Conservation (phyloP, 495 filamentous ascomycete genomes). For the Hypomontagnella submonticulosa region DNA sequence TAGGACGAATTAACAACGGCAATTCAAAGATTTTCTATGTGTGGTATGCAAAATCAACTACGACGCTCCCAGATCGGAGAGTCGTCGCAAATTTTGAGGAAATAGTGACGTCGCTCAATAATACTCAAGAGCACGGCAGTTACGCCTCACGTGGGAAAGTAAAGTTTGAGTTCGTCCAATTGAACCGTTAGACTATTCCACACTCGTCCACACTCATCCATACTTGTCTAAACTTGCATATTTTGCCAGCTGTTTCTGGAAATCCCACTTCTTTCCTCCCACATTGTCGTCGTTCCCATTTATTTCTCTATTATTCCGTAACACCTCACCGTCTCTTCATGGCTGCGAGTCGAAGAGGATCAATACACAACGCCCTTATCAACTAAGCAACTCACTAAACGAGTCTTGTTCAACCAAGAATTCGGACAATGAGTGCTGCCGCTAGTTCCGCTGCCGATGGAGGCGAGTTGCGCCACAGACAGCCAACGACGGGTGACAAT, state of each 20-base stretch:
- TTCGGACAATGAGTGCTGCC: constrained; percentile 30
- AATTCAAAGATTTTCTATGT: constrained; percentile 8
- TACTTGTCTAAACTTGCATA: constrained; percentile 13
- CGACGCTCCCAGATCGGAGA: not conserved
- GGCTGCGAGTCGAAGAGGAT: constrained; percentile 43
- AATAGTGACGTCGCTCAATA: constrained; percentile 32
- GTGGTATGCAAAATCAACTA: not conserved
- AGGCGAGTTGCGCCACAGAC: constrained; percentile 41
- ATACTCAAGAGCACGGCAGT: constrained; percentile 5
- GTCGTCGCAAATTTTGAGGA: constrained; percentile 4
- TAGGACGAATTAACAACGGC: constrained; percentile 21
- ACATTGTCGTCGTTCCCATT: constrained; percentile 9
- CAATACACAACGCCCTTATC: constrained; percentile 21
- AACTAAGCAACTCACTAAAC: constrained; percentile 7
- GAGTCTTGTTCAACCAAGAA: constrained; percentile 1
- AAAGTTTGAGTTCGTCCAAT: constrained; percentile 14
- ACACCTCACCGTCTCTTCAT: constrained; percentile 15
- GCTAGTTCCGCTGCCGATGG: constrained; percentile 20
- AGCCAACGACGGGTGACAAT: constrained; percentile 9
- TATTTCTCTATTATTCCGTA: not conserved
- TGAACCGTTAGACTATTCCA: constrained; percentile 14
- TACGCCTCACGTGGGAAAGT: constrained; percentile 32
- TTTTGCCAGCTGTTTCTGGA: constrained; percentile 16
- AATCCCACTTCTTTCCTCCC: constrained; percentile 5
- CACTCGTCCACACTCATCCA: constrained; percentile 4